A percentile compares a stretch with the other conserved stretches of the same genome.
phyloP scores from a whole-genome alignment of 2,329 filamentous ascomycete genomes.

The Fusarium sp. region DNA sequence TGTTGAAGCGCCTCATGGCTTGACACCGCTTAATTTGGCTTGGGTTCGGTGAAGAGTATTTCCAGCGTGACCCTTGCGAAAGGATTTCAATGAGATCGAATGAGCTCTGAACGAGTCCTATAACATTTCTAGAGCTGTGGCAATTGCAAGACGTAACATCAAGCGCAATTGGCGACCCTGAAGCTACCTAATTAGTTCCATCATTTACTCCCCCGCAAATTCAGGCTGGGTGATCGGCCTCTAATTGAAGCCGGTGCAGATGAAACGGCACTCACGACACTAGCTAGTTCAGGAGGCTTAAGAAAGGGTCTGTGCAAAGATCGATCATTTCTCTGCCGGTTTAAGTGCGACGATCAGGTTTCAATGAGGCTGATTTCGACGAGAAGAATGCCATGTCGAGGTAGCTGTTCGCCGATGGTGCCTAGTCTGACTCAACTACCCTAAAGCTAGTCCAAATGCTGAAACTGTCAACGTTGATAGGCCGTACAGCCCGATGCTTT shows the following conservation, averaged over 20 bases:
- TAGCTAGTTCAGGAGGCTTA: background rate
- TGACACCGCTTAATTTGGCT: background rate
- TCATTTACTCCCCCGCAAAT: background rate
- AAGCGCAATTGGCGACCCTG: background rate
- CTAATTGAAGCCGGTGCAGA: background rate
- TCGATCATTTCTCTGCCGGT: background rate
- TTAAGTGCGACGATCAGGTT: background rate
- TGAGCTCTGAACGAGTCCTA: too few relatives aligned
- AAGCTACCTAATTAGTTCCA: too few relatives aligned
- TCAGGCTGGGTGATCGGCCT: background rate
- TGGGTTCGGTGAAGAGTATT: background rate
- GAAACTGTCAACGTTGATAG: background rate
- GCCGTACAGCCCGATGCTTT: background rate
- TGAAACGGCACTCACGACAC: background rate
- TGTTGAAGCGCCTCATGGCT: background rate
- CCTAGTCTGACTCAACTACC: background rate
- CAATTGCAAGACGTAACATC: background rate
- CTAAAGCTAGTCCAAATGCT: background rate
- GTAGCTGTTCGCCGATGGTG: background rate
- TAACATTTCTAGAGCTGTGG: background rate
- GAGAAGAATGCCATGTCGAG: background rate
- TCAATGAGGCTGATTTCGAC: background rate
- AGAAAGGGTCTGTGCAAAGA: background rate
- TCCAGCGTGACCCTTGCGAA: background rate
- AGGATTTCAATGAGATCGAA: too few relatives aligned